Evolutionary conservation across 345 rosid genomes (phyloP).

Genomic region (Hibiscus trionum): DNA sequence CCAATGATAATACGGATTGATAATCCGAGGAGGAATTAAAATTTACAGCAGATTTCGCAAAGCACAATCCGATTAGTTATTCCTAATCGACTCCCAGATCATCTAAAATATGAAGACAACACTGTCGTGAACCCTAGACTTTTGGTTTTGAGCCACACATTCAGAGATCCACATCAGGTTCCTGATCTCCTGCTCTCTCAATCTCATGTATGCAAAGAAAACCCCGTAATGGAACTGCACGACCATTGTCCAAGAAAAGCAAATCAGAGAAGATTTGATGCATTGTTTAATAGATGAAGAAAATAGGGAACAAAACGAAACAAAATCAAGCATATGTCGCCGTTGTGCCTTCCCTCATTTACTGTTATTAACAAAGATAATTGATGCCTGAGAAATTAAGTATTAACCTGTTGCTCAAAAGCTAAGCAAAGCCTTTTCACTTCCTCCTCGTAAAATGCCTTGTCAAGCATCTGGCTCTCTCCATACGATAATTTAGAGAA

Average conservation of each 20-base stretch:
- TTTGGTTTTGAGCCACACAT: constrained; percentile 98
- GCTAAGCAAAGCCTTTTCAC: constrained; percentile 96
- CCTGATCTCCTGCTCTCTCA: constrained; percentile 98
- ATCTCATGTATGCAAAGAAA: constrained; percentile 95
- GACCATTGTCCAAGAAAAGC: neutral
- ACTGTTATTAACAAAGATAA: neutral
- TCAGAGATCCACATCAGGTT: constrained; percentile 98
- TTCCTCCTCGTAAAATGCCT: constrained; percentile 97
- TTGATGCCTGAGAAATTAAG: constrained; percentile 3
- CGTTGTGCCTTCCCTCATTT: neutral
- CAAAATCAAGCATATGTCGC: neutral
- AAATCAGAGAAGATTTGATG: neutral
- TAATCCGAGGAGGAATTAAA: neutral
- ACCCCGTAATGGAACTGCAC: constrained; percentile 90
- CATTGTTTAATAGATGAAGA: neutral
- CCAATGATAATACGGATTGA: constrained; percentile 7
- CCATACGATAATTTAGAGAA: constrained; percentile 86
- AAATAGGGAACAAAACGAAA: neutral
- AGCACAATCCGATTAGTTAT: neutral
- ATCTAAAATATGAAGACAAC: constrained; percentile 81
- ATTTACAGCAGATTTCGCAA: constrained; percentile 15
- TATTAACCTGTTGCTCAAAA: constrained; percentile 90
- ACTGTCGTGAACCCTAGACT: constrained; percentile 95
- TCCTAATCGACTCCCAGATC: neutral
- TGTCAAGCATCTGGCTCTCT: constrained; percentile 97